Evolutionary conservation across 2,329 filamentous ascomycete genomes (phyloP), one percentile per base, ranked within the genome.

Genomic region (Triangularia verruculosa): DNA sequence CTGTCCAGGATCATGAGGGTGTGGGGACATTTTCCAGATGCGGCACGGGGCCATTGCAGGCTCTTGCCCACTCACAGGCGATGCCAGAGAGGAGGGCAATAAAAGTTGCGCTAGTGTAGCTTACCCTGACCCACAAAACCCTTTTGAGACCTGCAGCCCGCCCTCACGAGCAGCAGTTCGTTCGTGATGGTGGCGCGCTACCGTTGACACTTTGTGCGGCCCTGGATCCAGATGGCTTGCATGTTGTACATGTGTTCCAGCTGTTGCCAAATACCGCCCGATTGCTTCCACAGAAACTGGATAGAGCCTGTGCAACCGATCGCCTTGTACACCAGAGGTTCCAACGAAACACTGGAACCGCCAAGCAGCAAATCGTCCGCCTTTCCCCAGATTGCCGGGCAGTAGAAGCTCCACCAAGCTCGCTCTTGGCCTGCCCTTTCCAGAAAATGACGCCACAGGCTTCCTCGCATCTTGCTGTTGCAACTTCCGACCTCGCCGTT

Each of bases 111-210:
- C 30, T 43, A 58, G n/a, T n/a, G n/a, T n/a, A n/a, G 56, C 34
- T 25, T 25, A 34, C 39, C 39, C 39, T 47, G 57, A 39, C 57
- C 57, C 34, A 51, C 34, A 59, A 28, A 52, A 28, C 22, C 27
- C 57, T 51, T 59, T 51, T 52, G 39, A 59, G 57, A 59, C 57
- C 34, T 59, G 57, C 57, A 59, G 20, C 34, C 39, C 11, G 57
- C 57, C 24, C 22, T 54, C 51, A 28, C 25, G 57, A 59, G 52
- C 57, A 52, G 20, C 57, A 52, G 57, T 24, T 59, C 57, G 57
- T 24, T 59, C 57, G 57, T 59, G 39, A 59, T 59, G 39, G 56
- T 59, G 57, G 57, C 57, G 57, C 57, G 22, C 24, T 15, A 52
- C 57, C 57, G 57, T 52, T 59, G 57, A 30, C 30, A 58, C 1